Conservation (phyloP, 2,329 filamentous ascomycete genomes). For the Mycosphaerella sp. region DNA sequence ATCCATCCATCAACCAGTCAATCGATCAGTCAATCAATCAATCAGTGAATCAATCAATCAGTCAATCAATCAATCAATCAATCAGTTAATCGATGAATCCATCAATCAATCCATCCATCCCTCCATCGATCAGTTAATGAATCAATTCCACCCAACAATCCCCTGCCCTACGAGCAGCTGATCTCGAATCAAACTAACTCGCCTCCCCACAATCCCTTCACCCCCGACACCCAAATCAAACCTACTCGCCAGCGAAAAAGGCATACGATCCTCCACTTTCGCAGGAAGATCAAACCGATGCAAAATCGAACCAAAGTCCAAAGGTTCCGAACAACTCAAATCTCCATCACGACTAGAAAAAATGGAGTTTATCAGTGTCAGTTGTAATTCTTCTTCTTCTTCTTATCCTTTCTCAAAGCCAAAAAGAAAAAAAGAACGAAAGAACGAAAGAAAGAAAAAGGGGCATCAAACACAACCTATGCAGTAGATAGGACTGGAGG, state of each 20-base stretch:
- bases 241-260: conserved; percentile 18
- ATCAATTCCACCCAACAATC: conserved; percentile 29
- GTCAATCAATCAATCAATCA: not conserved
- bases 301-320: conserved; percentile 10
- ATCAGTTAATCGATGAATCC: no score
- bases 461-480: no score
- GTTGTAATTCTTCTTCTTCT: no score
- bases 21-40: not conserved
- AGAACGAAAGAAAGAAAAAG: no score
- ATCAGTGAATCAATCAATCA: conserved; percentile 14
- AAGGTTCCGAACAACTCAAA: conserved; percentile 6
- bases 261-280: not conserved
- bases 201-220: conserved; percentile 25
- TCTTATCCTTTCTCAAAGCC: not conserved
- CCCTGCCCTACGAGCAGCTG: conserved; percentile 22
- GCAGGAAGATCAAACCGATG: conserved; percentile 19
- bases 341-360: conserved; percentile 29
- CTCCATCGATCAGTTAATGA: not conserved
- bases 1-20: not conserved
- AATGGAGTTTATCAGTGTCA: no score
- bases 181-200: conserved; percentile 23
- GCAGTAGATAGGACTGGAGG: no score
- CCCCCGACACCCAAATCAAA: conserved; percentile 29
- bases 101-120: not conserved
- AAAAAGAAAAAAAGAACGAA: not conserved